These are phyloP conservation scores for Neurospora sp. DNA, from an alignment of 495 filamentous ascomycete species.

Conservation along the genomic window DNA sequence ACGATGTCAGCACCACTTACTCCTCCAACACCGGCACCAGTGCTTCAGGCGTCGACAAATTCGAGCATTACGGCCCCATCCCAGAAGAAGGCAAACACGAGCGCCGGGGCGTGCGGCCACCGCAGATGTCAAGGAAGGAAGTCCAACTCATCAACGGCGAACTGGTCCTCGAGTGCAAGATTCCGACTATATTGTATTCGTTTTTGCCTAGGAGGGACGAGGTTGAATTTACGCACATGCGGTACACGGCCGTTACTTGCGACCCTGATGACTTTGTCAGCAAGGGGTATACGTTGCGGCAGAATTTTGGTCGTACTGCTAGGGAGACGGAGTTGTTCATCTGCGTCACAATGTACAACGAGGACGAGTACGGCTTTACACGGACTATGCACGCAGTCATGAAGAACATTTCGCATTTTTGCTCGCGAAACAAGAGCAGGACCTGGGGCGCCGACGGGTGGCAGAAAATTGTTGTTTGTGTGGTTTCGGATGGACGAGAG, in stretches of 20 bases:
- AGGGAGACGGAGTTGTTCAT: conserved; percentile 98
- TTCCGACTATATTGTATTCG: conserved; percentile 92
- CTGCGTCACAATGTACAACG: conserved; percentile 99
- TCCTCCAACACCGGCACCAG: background rate
- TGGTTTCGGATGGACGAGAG: conserved; percentile 86
- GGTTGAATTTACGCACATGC: conserved; percentile 97
- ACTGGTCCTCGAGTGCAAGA: conserved; percentile 96
- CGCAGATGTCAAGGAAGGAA: conserved; percentile 87
- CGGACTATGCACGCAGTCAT: conserved; percentile 98
- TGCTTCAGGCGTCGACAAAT: conserved; percentile 22
- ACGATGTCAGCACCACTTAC: background rate
- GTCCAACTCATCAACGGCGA: conserved; percentile 95
- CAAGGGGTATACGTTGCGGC: conserved; percentile 87
- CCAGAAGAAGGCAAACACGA: conserved; percentile 69
- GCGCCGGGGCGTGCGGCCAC: conserved; percentile 70
- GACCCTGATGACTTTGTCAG: conserved; percentile 91
- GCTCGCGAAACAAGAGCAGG: conserved; percentile 78
- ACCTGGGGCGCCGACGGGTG: conserved; percentile 97
- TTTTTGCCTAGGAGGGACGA: conserved; percentile 88
- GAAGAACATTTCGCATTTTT: conserved; percentile 96
- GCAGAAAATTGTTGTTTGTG: conserved; percentile 98
- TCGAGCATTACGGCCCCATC: conserved; percentile 73
- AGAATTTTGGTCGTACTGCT: conserved; percentile 75
- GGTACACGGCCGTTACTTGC: conserved; percentile 99
- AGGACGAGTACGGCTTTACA: conserved; percentile 92